Evolutionary conservation across 371 early-diverging fungal species (phyloP).

Genomic region (Umbelopsis sp.): DNA sequence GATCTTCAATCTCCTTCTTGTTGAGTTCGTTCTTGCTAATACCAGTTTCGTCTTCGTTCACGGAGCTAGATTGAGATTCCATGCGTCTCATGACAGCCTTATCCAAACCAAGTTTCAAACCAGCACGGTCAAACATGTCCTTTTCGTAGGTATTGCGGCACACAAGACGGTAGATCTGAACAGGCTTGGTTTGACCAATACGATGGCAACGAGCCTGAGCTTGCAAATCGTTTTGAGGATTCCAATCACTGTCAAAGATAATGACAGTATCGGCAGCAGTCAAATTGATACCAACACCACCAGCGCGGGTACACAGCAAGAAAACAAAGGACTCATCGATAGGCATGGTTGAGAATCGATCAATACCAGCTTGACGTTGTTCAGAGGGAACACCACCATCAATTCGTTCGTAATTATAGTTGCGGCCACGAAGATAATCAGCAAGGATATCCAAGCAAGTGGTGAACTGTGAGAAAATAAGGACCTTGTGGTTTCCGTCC

Average conservation of each 20-base stretch:
- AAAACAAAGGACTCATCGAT: slow-evolving; percentile 83
- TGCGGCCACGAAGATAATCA: slow-evolving; percentile 82
- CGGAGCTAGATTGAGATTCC: slow-evolving; percentile 41
- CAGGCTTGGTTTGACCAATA: slow-evolving; percentile 95
- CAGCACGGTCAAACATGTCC: slow-evolving; percentile 96
- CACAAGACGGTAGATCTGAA: slow-evolving; percentile 87
- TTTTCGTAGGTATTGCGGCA: slow-evolving; percentile 93
- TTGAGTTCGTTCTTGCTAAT: slow-evolving; percentile 52
- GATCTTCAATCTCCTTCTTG: slow-evolving; percentile 87
- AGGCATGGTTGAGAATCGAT: slow-evolving; percentile 82
- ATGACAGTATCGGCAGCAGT: slow-evolving; percentile 95
- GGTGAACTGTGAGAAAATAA: slow-evolving; percentile 97
- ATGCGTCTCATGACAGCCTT: slow-evolving; percentile 79
- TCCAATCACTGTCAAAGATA: slow-evolving; percentile 97
- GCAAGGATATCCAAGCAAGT: slow-evolving; percentile 84
- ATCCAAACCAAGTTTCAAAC: slow-evolving; percentile 92
- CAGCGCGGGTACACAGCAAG: slow-evolving; percentile 86
- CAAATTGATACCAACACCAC: slow-evolving; percentile 96
- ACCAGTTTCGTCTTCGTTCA: slow-evolving; percentile 29
- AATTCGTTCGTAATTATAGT: slow-evolving; percentile 86
- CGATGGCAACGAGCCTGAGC: slow-evolving; percentile 94
- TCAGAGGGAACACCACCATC: slow-evolving; percentile 91
- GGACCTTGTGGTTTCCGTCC: slow-evolving; percentile 85
- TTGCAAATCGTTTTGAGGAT: slow-evolving; percentile 96
- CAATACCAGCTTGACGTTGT: slow-evolving; percentile 94